Percentiles rank a stretch among this genome's conserved stretches.
These are phyloP conservation scores for Ensete ventricosum DNA, from an alignment of 176 grass and related monocot genomes.

Conservation along the genomic window DNA sequence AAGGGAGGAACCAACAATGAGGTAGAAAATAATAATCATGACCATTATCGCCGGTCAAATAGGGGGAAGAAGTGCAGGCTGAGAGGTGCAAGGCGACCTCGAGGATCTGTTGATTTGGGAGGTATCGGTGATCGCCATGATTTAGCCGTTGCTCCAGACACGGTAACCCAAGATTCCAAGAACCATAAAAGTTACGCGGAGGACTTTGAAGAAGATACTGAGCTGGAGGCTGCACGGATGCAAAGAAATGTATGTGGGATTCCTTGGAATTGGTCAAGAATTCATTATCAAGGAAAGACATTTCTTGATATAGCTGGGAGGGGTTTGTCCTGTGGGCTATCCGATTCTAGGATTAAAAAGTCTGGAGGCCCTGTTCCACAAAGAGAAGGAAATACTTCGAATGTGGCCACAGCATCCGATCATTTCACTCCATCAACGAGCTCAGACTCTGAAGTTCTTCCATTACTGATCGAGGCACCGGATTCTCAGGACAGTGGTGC, in stretches of 20 bases:
- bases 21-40: conserved; percentile 1
- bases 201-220: conserved; percentile 21
- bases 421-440: conserved; percentile 43
- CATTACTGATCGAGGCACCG: conserved; percentile 43
- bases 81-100: conserved; percentile 20
- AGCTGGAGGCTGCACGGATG: conserved; percentile 37
- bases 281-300: conserved; percentile 81
- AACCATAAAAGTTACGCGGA: background rate
- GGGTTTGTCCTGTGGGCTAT: conserved; percentile 78
- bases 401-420: conserved; percentile 41
- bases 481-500: conserved; percentile 19
- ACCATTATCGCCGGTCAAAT: background rate
- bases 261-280: conserved; percentile 98
- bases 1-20: background rate
- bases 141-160: background rate
- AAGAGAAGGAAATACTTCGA: conserved; percentile 35
- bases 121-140: background rate
- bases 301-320: conserved; percentile 81
- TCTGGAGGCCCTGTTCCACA: conserved; percentile 33
- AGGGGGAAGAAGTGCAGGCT: conserved; percentile 27
- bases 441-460: conserved; percentile 64
- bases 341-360: conserved; percentile 51
- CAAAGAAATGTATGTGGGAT: conserved; percentile 70
- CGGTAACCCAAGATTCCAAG: background rate
- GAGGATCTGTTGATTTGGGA: conserved; percentile 16